Evolutionary conservation across 2,329 filamentous ascomycete genomes (phyloP), one percentile per base, ranked within the genome.

Genomic region (Neofusicoccum sp.): DNA sequence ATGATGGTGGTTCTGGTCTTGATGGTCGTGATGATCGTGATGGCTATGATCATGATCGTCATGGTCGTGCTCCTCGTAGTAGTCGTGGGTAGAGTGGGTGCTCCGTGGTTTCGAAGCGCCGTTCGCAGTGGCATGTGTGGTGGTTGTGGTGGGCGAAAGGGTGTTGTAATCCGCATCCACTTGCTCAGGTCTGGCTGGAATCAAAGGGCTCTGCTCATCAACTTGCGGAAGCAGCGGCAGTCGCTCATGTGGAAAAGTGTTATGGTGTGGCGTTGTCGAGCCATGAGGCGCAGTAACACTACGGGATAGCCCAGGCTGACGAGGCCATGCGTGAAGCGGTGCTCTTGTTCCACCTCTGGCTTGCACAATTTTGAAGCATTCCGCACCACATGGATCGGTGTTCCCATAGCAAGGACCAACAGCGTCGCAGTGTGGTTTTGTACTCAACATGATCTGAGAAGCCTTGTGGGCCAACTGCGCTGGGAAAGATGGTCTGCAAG

Each of bases 401-500:
- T 83, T 83, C 0, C 86, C 86, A 65, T 83, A 84, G 64, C 86
- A 88, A 16, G 84, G 82, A 0, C 84, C 85, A 57, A 80, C 74
- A 58, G 83, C 79, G 63, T 86, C 82, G 65, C 85, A 87, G 3
- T 75, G 69, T 1, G 78, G 69, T 63, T 82, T 82, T 30, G 76
- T 75, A 3, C 77, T 76, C 8, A 75, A 75, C 8, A 86, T 76
- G 6, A 86, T 70, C 41, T 79, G 76, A 6, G 77, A 79, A 24
- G 86, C 71, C 30, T 75, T 75, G 6, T 69, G 69, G 1, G 75
- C 79, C 14, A 80, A 67, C 14, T 75, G 69, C 3, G 71, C 65
- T 24, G 76, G 75, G 3, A 81, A 61, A 0, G 78, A 78, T 20
- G 78, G 77, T 53, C 78, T 67, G 38, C 67, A 40, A 1, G 40